Base-by-base conservation (phyloP, 805 yeast species). In the Phaffomyces opuntiae region DNA sequence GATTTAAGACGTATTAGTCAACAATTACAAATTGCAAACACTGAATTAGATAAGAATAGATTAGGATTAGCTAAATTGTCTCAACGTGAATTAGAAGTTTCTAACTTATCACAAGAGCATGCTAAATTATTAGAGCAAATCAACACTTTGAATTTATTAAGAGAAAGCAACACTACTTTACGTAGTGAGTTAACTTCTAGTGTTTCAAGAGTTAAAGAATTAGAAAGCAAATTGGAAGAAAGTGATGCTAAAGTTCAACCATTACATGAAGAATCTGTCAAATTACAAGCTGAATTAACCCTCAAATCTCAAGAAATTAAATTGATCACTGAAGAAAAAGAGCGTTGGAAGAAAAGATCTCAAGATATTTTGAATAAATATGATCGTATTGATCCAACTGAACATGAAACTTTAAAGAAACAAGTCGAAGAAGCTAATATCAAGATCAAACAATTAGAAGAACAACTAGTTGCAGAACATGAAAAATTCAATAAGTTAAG, bases 151-250 rank as follows among this genome's bases (percentile, higher is more conserved):
- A 79, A 77, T 53, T 66, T 83, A 25, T 62, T 84, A 45, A 70
- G 85, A 43, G 91, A 84, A 60, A 81, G 87, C 53, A 84, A 84
- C 54, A 65, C 71, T 9, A 75, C 86, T 2, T 67, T 84, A 51
- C 72, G 90, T 42, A 67, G 68, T 45, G 87, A 81, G 44, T 64
- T 70, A 45, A 59, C 61, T 24, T 49, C 56, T 5, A 62, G 62
- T 37, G 47, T 59, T 21, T 52, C 56, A 14, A 63, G 59, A 43
- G 63, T 69, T 13, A 53, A 56, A 36, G 61, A 60, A 7, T 66
- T 82, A 36, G 77, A 78, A 54, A 40, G 49, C 3, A 63, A 72
- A 49, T 43, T 78, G 14, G 55, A 57, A 4, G 52, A 48, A 1
- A 42, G 69, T 3, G 53, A 60, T 6, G 54, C 46, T 2, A 65